phyloP scores from a whole-genome alignment of 306 rosid genomes.

The Quercus aquifolioides region DNA sequence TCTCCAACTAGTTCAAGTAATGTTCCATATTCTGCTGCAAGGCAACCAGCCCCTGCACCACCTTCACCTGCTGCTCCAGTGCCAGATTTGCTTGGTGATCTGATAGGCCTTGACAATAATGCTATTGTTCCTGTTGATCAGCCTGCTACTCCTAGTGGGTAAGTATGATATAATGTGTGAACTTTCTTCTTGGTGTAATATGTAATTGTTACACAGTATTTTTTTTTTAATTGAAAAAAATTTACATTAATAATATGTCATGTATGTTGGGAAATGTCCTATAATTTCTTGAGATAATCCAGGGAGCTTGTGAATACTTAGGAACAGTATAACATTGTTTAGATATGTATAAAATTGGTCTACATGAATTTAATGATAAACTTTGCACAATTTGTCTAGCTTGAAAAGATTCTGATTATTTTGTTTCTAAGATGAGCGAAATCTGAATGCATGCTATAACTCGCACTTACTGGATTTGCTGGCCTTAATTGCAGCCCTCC shows the following conservation, averaged over 20 bases:
- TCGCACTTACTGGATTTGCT: slow-evolving; percentile 26
- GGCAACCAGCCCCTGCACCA: slow-evolving; percentile 47
- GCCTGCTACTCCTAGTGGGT: slow-evolving; percentile 79
- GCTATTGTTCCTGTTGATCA: slow-evolving; percentile 75
- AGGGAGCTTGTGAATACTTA: not conserved
- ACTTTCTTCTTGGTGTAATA: not conserved
- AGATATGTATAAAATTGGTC: not conserved
- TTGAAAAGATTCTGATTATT: slow-evolving; percentile 12
- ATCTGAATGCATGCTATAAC: not conserved
- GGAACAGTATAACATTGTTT: not conserved
- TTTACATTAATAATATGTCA: not conserved
- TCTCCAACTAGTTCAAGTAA: slow-evolving; percentile 45
- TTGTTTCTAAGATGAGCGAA: not conserved
- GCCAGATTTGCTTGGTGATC: slow-evolving; percentile 94
- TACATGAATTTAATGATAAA: not conserved
- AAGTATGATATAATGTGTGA: slow-evolving; percentile 28
- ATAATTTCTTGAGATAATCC: not conserved
- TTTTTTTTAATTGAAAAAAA: not conserved
- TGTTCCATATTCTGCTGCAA: slow-evolving; percentile 42
- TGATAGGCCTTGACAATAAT: slow-evolving; percentile 80
- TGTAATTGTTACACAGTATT: not conserved
- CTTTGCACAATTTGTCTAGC: not conserved
- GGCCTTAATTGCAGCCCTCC: slow-evolving; percentile 64
- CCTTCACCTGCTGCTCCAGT: slow-evolving; percentile 59
- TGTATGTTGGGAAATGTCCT: not conserved